These are phyloP conservation scores for Yarrowia alimentaria DNA, from an alignment of 805 yeast species.

Conservation along the genomic window DNA sequence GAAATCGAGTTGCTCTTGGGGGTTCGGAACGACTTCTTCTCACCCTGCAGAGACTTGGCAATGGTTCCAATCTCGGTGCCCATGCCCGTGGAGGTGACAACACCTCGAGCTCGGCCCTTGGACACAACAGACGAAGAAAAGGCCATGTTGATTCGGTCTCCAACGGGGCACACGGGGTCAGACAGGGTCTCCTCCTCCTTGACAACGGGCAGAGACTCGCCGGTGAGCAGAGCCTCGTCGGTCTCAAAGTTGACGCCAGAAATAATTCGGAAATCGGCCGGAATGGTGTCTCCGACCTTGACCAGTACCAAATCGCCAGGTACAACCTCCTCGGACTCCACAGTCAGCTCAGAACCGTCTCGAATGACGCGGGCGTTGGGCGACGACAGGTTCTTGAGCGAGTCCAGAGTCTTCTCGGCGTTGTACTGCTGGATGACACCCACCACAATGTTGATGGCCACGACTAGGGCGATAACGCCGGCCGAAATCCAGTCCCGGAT, in stretches of 20 bases:
- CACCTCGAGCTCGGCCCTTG: slow-evolving; percentile 72
- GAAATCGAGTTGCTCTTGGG: slow-evolving; percentile 48
- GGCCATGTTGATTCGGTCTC: slow-evolving; percentile 72
- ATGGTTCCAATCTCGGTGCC: slow-evolving; percentile 72
- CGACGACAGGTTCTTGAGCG: slow-evolving; percentile 62
- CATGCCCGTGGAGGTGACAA: slow-evolving; percentile 65
- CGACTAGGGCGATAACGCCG: slow-evolving; percentile 72
- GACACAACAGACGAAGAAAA: slow-evolving; percentile 66
- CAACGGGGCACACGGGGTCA: slow-evolving; percentile 51
- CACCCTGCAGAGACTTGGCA: slow-evolving; percentile 56
- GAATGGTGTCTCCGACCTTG: slow-evolving; percentile 70
- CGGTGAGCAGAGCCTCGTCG: slow-evolving; percentile 65
- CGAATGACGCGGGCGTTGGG: slow-evolving; percentile 69
- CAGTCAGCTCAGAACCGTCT: slow-evolving; percentile 54
- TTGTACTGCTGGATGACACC: slow-evolving; percentile 70
- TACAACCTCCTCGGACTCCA: slow-evolving; percentile 63
- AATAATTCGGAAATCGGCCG: slow-evolving; percentile 68
- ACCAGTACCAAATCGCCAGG: slow-evolving; percentile 70
- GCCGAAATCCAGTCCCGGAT: slow-evolving; percentile 79
- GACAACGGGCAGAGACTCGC: slow-evolving; percentile 65
- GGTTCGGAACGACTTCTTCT: slow-evolving; percentile 43
- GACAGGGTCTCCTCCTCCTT: slow-evolving; percentile 50
- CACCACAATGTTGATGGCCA: slow-evolving; percentile 58
- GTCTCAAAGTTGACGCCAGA: slow-evolving; percentile 65
- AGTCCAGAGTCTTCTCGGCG: slow-evolving; percentile 79